A percentile compares a stretch with the other conserved stretches of the same genome.
These are phyloP conservation scores for Citeromyces matritensis DNA, from an alignment of 805 yeast genomes.

Conservation along the genomic window DNA sequence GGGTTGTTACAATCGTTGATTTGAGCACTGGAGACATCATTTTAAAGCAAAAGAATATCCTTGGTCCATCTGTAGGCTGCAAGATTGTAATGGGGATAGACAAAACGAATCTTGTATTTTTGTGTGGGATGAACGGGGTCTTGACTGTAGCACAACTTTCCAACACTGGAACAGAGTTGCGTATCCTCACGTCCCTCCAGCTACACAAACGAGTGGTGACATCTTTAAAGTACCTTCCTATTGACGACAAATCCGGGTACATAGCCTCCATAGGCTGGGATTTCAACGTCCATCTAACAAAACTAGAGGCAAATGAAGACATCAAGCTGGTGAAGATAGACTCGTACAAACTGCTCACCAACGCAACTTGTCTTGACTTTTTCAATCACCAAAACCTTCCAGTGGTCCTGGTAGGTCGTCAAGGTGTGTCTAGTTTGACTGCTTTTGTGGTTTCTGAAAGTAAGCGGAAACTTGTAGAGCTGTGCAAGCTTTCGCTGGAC, in stretches of 20 bases:
- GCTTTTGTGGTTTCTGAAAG: slow-evolving; percentile 16
- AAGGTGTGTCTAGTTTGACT: slow-evolving; percentile 43
- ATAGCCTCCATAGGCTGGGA: slow-evolving; percentile 52
- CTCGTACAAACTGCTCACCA: slow-evolving; percentile 23
- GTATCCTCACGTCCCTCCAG: slow-evolving; percentile 5
- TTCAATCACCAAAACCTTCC: slow-evolving; percentile 13
- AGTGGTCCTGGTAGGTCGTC: slow-evolving; percentile 36
- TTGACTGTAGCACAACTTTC: slow-evolving; percentile 5
- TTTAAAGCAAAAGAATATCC: slow-evolving; percentile 4
- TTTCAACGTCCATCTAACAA: slow-evolving; percentile 21
- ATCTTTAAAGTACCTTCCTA: slow-evolving; percentile 6
- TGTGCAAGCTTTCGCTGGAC: slow-evolving; percentile 41
- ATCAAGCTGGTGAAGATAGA: slow-evolving; percentile 7
- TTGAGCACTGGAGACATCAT: slow-evolving; percentile 5
- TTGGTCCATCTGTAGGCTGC: slow-evolving; percentile 7
- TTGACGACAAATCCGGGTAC: slow-evolving; percentile 11
- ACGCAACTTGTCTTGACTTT: slow-evolving; percentile 35
- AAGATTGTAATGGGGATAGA: slow-evolving; percentile 9
- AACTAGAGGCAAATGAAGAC: slow-evolving; percentile 8
- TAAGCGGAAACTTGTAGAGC: slow-evolving; percentile 13
- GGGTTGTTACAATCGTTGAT: slow-evolving; percentile 10
- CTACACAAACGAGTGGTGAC: slow-evolving; percentile 16
- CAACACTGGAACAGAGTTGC: slow-evolving; percentile 1
- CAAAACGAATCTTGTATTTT: slow-evolving; percentile 8
- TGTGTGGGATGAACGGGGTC: slow-evolving; percentile 18